These are phyloP conservation scores for Xenoacremonium recifei DNA, from an alignment of 2,329 filamentous ascomycete species.

Conservation along the genomic window DNA sequence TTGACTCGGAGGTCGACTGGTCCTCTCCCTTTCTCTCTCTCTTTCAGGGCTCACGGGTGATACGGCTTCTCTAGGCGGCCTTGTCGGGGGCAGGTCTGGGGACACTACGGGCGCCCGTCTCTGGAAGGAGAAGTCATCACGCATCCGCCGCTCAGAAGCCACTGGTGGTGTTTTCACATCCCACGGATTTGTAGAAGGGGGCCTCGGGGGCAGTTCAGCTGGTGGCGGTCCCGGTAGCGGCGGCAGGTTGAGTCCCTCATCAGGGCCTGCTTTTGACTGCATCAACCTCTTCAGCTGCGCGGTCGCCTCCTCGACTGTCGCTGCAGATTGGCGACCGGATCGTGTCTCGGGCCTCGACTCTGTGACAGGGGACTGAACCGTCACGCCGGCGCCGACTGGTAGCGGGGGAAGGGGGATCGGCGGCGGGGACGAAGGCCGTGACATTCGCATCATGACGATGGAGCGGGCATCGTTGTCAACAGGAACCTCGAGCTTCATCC, in stretches of 20 bases:
- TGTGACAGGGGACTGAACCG: conserved; percentile 3
- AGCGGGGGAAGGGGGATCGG: conserved; percentile 22
- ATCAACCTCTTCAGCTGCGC: conserved; percentile 27
- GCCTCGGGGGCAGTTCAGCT: conserved; percentile 27
- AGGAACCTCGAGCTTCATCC: conserved; percentile 49
- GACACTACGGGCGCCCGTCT: conserved; percentile 23
- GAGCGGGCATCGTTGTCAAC: conserved; percentile 24
- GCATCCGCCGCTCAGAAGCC: conserved; percentile 16
- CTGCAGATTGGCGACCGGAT: conserved; percentile 12
- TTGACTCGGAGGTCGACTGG: too few species aligned
- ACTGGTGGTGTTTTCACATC: conserved; percentile 29
- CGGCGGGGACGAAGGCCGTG: conserved; percentile 27
- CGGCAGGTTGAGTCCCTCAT: conserved; percentile 18
- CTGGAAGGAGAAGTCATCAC: conserved; percentile 22
- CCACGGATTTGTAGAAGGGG: conserved; percentile 44
- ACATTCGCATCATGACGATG: conserved; percentile 28
- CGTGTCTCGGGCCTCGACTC: conserved; percentile 12
- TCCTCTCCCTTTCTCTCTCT: too few species aligned
- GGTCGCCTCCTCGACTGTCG: conserved; percentile 29
- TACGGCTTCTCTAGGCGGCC: too few species aligned
- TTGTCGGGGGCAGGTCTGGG: conserved; percentile 17
- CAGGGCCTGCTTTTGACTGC: conserved; percentile 25
- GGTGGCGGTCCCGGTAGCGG: conserved; percentile 14
- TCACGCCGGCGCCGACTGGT: conserved; percentile 15
- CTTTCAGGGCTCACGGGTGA: conserved; percentile 21